These are phyloP conservation scores for Alternaria incomplexa DNA, from an alignment of 2,329 filamentous ascomycete species.

Conservation along the genomic window DNA sequence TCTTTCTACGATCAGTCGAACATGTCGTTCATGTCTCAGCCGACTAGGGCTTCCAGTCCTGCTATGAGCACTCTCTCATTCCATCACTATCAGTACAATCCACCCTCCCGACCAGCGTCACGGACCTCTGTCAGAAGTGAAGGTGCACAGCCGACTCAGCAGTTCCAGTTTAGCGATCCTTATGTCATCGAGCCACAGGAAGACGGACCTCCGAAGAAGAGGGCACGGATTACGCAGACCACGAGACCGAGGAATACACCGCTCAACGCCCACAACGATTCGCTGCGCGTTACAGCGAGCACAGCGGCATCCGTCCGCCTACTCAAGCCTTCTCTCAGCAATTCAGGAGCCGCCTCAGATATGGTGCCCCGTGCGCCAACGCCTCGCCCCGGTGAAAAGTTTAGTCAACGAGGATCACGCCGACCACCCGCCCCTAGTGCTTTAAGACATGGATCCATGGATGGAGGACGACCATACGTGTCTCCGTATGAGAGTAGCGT, in stretches of 20 bases:
- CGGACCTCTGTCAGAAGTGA: conserved; percentile 47
- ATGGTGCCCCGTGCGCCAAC: conserved; percentile 79
- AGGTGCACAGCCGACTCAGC: conserved; percentile 22
- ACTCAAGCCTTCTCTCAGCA: conserved; percentile 72
- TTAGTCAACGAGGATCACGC: conserved; percentile 36
- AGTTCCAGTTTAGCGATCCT: conserved; percentile 25
- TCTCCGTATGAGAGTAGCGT: conserved; percentile 41
- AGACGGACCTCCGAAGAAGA: conserved; percentile 71
- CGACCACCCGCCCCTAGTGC: conserved; percentile 53
- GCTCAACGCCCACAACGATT: conserved; percentile 77
- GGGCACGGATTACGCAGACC: conserved; percentile 77
- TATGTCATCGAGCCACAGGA: conserved; percentile 43
- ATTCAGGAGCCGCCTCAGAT: conserved; percentile 64
- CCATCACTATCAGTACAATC: conserved; percentile 38
- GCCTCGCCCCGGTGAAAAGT: conserved; percentile 65
- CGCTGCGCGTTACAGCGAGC: conserved; percentile 86
- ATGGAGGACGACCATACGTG: conserved; percentile 39
- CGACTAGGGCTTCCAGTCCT: conserved; percentile 54
- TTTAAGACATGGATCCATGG: conserved; percentile 68
- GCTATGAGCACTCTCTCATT: conserved; percentile 51
- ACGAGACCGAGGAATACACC: conserved; percentile 74
- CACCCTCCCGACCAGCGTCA: conserved; percentile 48
- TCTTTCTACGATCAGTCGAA: conserved; percentile 35
- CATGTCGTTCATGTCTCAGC: conserved; percentile 36
- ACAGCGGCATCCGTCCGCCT: conserved; percentile 86